Evolutionary conservation across 2,329 filamentous ascomycete genomes (phyloP).

Genomic region (Arthrobotrys sinensis): DNA sequence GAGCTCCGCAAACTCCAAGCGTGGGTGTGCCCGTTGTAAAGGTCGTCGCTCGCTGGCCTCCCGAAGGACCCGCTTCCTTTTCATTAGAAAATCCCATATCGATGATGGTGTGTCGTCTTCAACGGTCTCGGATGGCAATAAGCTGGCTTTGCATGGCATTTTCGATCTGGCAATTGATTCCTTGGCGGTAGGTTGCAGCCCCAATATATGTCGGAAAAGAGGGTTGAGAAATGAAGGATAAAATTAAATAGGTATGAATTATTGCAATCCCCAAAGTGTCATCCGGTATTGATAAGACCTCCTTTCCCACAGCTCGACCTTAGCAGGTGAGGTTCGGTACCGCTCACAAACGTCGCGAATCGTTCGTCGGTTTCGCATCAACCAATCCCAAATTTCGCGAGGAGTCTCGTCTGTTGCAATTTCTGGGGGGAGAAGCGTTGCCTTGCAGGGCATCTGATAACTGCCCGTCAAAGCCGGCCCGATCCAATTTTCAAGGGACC

Average conservation of each 20-base stretch:
- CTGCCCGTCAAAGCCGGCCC: neutral
- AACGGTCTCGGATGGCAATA: conserved; percentile 47
- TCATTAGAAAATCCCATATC: conserved; percentile 56
- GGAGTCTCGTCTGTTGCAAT: conserved; percentile 12
- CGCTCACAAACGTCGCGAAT: neutral
- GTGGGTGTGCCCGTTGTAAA: conserved; percentile 15
- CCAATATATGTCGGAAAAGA: neutral
- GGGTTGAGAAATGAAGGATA: neutral
- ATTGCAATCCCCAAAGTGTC: conserved; percentile 5
- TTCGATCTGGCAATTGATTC: neutral
- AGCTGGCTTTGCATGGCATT: conserved; percentile 53
- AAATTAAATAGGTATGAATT: neutral
- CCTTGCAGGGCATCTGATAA: conserved; percentile 28
- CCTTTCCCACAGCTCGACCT: neutral
- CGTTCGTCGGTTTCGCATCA: conserved; percentile 17
- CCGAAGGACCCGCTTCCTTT: conserved; percentile 20
- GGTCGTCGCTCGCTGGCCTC: conserved; percentile 17
- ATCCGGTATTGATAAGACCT: conserved; percentile 23
- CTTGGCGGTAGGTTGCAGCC: neutral
- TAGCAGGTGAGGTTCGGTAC: neutral
- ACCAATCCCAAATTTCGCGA: conserved; percentile 19
- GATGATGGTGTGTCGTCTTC: conserved; percentile 42
- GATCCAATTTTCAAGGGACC: conserved; percentile 16
- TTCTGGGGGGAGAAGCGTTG: conserved; percentile 16
- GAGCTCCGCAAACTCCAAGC: neutral